These are phyloP conservation scores for Acrocalymma vagum DNA, from an alignment of 2,329 filamentous ascomycete genomes.

Conservation along the genomic window DNA sequence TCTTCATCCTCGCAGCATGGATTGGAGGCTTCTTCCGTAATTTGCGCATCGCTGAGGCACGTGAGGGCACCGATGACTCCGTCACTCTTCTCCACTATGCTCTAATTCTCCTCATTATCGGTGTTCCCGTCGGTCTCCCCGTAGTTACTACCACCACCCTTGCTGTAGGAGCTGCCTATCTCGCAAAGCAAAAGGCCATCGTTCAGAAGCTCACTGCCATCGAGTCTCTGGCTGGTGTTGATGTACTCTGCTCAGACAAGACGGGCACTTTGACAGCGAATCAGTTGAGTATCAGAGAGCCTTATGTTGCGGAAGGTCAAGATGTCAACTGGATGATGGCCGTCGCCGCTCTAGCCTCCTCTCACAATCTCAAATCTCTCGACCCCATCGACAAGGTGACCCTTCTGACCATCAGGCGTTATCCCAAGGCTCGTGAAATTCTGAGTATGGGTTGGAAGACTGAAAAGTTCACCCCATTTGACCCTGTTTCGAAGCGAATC, in stretches of 20 bases:
- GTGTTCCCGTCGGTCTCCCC: conserved; percentile 79
- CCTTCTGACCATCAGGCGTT: conserved; percentile 77
- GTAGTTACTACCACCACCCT: conserved; percentile 81
- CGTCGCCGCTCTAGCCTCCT: conserved; percentile 77
- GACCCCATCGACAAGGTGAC: conserved; percentile 84
- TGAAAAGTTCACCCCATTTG: conserved; percentile 80
- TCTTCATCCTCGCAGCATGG: conserved; percentile 78
- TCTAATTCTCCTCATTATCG: conserved; percentile 71
- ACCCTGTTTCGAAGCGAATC: conserved; percentile 82
- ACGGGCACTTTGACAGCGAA: conserved; percentile 80
- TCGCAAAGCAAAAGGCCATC: conserved; percentile 80
- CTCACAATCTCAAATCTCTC: conserved; percentile 80
- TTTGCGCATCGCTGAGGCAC: conserved; percentile 67
- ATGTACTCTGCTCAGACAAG: conserved; percentile 84
- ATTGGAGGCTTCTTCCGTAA: conserved; percentile 82
- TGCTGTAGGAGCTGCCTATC: conserved; percentile 79
- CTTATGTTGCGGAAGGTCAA: conserved; percentile 78
- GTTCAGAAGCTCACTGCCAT: conserved; percentile 83
- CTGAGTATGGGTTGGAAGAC: conserved; percentile 78
- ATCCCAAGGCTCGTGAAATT: conserved; percentile 80
- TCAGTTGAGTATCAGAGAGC: conserved; percentile 79
- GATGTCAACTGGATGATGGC: conserved; percentile 89
- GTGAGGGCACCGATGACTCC: conserved; percentile 59
- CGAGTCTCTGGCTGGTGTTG: conserved; percentile 72
- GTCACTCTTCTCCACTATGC: conserved; percentile 65